Evolutionary conservation across 2,329 filamentous ascomycete species (phyloP).

Genomic region (Leptographium wingfieldii): DNA sequence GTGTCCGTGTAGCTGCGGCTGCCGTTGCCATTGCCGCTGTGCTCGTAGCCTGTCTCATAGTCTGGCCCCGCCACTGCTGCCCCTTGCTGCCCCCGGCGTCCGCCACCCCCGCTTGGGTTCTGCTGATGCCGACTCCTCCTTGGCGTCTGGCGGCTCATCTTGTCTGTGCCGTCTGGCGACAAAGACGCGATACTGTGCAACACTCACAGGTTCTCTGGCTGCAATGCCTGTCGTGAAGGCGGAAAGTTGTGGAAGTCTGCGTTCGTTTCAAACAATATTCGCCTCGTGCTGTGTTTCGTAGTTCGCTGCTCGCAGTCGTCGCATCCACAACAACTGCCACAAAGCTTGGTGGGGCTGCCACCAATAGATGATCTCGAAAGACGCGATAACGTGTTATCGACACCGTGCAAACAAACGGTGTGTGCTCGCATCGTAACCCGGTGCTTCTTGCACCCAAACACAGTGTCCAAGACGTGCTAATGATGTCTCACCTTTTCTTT

Average conservation of each 20-base stretch:
- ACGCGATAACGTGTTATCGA: background rate
- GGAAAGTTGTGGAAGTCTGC: background rate
- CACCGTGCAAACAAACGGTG: background rate
- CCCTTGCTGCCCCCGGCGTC: conserved; percentile 16
- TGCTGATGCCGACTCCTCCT: conserved; percentile 18
- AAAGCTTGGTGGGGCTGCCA: background rate
- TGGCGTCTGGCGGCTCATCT: conserved; percentile 33
- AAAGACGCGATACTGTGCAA: background rate
- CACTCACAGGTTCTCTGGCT: background rate
- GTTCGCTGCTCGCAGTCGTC: background rate
- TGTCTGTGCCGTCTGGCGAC: background rate
- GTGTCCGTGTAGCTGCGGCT: background rate
- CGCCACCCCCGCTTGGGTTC: conserved; percentile 12
- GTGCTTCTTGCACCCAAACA: background rate
- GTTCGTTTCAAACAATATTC: background rate
- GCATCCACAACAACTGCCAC: too few species aligned
- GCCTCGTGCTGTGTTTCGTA: background rate
- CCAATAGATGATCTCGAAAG: background rate
- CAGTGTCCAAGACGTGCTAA: background rate
- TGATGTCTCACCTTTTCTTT: background rate
- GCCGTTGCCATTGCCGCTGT: background rate
- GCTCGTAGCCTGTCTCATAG: background rate
- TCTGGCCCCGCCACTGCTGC: background rate
- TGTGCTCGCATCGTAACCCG: background rate
- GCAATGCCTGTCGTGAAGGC: background rate